Evolutionary conservation across 768 basidiomycete species (phyloP).

Genomic region (Mycena capillaripes): DNA sequence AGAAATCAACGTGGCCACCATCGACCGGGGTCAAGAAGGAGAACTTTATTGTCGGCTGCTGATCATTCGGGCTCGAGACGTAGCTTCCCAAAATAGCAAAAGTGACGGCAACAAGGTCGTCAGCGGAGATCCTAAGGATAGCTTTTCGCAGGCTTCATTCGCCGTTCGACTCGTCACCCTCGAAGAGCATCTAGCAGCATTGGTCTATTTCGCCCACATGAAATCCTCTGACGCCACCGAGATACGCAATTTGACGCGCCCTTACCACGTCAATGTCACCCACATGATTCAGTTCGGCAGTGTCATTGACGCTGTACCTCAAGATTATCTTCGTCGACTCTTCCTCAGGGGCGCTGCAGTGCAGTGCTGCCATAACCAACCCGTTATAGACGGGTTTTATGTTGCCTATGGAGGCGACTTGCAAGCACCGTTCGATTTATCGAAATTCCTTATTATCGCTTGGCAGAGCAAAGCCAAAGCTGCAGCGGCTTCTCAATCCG

Average conservation of each 20-base stretch:
- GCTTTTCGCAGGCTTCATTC: not conserved
- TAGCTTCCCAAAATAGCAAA: not conserved
- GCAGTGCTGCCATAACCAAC: slow-evolving; percentile 2
- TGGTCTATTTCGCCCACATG: not conserved
- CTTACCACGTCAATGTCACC: not conserved
- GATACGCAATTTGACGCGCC: not conserved
- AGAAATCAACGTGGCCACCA: not conserved
- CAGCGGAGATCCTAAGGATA: not conserved
- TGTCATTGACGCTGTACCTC: not conserved
- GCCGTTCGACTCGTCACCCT: not conserved
- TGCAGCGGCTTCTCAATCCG: not conserved
- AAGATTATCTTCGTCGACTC: not conserved
- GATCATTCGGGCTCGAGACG: slow-evolving; percentile 6
- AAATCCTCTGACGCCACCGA: not conserved
- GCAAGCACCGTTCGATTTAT: not conserved
- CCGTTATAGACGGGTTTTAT: slow-evolving; percentile 12
- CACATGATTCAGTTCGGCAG: not conserved
- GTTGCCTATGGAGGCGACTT: slow-evolving; percentile 2
- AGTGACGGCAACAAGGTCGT: too few species aligned
- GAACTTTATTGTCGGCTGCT: slow-evolving; percentile 4
- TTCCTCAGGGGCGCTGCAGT: slow-evolving; percentile 9
- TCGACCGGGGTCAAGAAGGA: slow-evolving; percentile 12
- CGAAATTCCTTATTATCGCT: not conserved
- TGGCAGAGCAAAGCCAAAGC: slow-evolving; percentile 2
- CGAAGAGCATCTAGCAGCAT: not conserved